Evolutionary conservation across 2,329 filamentous ascomycete species (phyloP).

Genomic region (Camillea tinctor): DNA sequence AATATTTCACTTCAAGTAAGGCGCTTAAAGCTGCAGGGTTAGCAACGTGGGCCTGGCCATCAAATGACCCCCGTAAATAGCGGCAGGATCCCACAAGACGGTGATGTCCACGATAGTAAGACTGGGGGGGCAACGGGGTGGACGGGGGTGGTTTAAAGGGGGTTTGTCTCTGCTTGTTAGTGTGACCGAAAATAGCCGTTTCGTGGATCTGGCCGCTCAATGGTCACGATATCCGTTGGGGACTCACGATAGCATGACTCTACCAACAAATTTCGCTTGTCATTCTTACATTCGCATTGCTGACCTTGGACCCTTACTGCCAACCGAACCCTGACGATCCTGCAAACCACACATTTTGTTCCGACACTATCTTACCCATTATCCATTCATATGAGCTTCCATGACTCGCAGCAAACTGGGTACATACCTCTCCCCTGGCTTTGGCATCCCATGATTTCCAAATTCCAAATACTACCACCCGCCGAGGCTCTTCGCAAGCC

Average conservation of each 20-base stretch:
- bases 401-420: neutral
- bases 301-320: neutral
- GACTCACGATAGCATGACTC: neutral
- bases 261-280: neutral
- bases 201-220: too few relatives aligned
- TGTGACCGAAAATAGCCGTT: too few relatives aligned
- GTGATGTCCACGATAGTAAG: too few relatives aligned
- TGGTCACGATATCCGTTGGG: too few relatives aligned
- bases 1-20: neutral
- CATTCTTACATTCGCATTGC: neutral
- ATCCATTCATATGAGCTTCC: neutral
- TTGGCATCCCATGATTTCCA: neutral
- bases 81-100: too few relatives aligned
- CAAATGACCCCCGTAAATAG: neutral
- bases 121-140: too few relatives aligned
- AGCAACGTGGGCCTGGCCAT: neutral
- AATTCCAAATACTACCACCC: neutral
- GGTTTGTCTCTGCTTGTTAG: too few relatives aligned
- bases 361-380: neutral
- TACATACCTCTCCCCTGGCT: too few relatives aligned
- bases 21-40: neutral
- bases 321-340: too few relatives aligned
- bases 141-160: too few relatives aligned
- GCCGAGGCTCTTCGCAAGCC: neutral
- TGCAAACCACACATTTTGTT: neutral